Percentiles rank a stretch among this genome's conserved stretches.
Conservation (phyloP, 768 basidiomycete species). For the Mycena rosella region DNA sequence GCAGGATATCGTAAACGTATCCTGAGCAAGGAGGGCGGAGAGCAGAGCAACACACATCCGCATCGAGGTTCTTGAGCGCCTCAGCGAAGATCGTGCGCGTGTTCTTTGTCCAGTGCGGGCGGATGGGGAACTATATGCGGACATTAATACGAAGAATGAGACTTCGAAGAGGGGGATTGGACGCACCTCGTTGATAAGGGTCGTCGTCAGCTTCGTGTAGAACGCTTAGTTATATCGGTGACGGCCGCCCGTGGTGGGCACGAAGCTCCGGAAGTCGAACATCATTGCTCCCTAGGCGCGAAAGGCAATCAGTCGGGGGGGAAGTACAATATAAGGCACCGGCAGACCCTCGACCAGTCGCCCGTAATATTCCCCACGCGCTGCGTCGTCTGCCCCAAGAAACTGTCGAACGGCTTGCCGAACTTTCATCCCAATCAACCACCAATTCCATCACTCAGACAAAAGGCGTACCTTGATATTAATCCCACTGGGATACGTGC, state of each 20-base stretch:
- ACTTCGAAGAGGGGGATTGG: neutral
- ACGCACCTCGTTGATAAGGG: slow-evolving; percentile 37
- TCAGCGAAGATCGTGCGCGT: slow-evolving; percentile 46
- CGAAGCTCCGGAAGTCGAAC: slow-evolving; percentile 55
- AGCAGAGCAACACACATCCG: slow-evolving; percentile 42
- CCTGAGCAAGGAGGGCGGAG: neutral
- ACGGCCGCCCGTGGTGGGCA: slow-evolving; percentile 48
- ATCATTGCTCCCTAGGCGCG: slow-evolving; percentile 52
- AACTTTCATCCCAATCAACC: slow-evolving; percentile 41
- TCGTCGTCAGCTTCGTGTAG: slow-evolving; percentile 38
- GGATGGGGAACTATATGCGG: slow-evolving; percentile 51
- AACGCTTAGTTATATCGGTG: slow-evolving; percentile 49
- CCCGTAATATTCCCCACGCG: slow-evolving; percentile 45
- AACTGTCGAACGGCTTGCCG: slow-evolving; percentile 51
- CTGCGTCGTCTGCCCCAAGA: slow-evolving; percentile 52
- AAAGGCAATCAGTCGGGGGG: too few species aligned
- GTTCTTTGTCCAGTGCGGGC: slow-evolving; percentile 55
- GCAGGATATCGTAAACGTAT: neutral
- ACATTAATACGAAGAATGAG: neutral
- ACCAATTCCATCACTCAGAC: too few species aligned
- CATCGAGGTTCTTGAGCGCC: slow-evolving; percentile 48
- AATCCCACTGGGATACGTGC: slow-evolving; percentile 49
- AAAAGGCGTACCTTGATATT: slow-evolving; percentile 46
- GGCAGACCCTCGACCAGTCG: slow-evolving; percentile 51
- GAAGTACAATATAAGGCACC: neutral